Base-by-base conservation (phyloP, 1,139 yeast genomes). In the Lodderomyces margitis region DNA sequence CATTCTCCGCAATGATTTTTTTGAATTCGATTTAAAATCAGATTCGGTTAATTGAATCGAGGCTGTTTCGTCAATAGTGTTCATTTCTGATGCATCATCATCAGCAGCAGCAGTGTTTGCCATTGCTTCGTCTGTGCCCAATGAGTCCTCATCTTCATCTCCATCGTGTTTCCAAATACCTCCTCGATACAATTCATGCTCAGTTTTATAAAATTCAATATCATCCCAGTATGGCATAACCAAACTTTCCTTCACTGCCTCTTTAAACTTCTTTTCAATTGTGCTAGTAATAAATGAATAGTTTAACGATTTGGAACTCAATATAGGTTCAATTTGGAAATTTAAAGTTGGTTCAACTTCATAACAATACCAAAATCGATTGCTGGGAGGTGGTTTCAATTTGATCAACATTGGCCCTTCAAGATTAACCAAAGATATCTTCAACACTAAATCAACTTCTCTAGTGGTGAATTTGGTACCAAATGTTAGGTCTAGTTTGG, bases 181-280 rank as follows among this genome's bases (percentile, higher is more conserved):
- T 37, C 96, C 98, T 49, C 96, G 75, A 57, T 81, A 92, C 11
- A 87, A 61, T 47, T 87, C 95, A 15, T 65, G 70, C 1, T 64
- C 54, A 0, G 96, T 81, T 43, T 77, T 70, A 54, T 74, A 85
- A 54, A 87, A 86, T 0, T 82, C 79, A 34, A 88, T 63, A 60
- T 92, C 98, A 58, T 92, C 98, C 89, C 87, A 85, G 54, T 74
- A 81, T 1, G 98, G 98, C 34, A 78, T 62, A 0, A 92, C 98
- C 43, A 91, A 65, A 11, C 94, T 78, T 36, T 87, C 95, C 48
- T 74, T 80, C 20, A 91, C 71, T 0, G 91, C 86, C 38, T 88
- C 96, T 44, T 84, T 80, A 50, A 92, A 80, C 53, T 82, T 81
- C 54, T 81, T 83, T 48, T 83, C 89, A 49, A 92, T 86, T 10